Evolutionary conservation across 306 rosid species (phyloP), one percentile per base, ranked within the genome.

Genomic region (Castanea sativa): DNA sequence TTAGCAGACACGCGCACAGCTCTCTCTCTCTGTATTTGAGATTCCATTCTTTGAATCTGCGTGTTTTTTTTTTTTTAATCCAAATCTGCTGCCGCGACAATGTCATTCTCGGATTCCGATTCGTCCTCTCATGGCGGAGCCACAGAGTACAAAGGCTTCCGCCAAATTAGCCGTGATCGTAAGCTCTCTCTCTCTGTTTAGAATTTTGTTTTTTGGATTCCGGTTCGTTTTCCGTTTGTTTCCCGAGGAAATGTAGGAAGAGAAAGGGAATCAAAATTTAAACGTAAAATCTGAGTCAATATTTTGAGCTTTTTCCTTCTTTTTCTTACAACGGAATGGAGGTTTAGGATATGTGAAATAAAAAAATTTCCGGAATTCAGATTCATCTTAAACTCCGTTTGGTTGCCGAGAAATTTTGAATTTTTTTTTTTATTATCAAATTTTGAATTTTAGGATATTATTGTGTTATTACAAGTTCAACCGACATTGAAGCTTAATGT

Each of bases 81-180:
- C 11, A 57, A 69, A 85, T 80, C 80, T 53, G 41, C 76, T 72
- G 76, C 75, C 59, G 38, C 82, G 76, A 73, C 80, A 49, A 93
- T 94, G 99, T 94, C 98, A 27, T 81, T 91, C 41, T 94, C 99
- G 18, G 97, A 94, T 80, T 90, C 95, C 41, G 99, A 92, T 29
- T 55, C 85, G 52, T 86, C 88, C 65, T 83, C 89, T 58, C 67
- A 76, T 38, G 87, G 90, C 73, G 83, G 90, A 82, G 57, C 83
- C 67, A 6, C 88, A 1, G 98, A 92, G 63, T 89, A 90, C 88
- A 92, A 87, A 82, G 77, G 65, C 52, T 92, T 92, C 84, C 89
- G 90, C 16, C 92, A 92, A 74, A 64, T 84, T 84, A 92, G 92
- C 72, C 99, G 92, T 25, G 97, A 95, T 43, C 86, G 98, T 95